These are phyloP conservation scores for Teunomyces lycoperdinae DNA, from an alignment of 805 yeast genomes.

Conservation along the genomic window DNA sequence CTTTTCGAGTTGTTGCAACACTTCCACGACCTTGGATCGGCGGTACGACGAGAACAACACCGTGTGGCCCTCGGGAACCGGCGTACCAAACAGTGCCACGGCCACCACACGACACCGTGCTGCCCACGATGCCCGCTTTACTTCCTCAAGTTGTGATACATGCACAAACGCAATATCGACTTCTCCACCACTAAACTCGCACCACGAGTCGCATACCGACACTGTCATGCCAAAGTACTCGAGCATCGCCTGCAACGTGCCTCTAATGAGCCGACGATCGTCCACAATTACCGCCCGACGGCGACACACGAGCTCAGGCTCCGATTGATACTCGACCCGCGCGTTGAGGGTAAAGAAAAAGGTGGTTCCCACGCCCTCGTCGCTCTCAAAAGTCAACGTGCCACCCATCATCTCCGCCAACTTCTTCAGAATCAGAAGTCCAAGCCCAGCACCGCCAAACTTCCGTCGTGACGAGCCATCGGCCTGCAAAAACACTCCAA, in stretches of 20 bases:
- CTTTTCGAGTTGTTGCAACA: not conserved
- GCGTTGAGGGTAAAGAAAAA: conserved; percentile 38
- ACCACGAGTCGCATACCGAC: conserved; percentile 14
- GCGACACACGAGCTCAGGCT: conserved; percentile 16
- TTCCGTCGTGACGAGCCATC: conserved; percentile 51
- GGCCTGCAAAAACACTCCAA: conserved; percentile 55
- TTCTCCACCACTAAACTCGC: conserved; percentile 11
- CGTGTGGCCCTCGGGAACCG: conserved; percentile 20
- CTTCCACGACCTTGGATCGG: conserved; percentile 19
- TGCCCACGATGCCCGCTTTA: not conserved
- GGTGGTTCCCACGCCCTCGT: conserved; percentile 46
- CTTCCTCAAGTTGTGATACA: conserved; percentile 4
- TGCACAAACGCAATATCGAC: conserved; percentile 22
- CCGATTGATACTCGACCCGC: conserved; percentile 23
- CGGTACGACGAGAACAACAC: conserved; percentile 29
- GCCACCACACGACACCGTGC: conserved; percentile 16
- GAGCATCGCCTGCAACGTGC: conserved; percentile 31
- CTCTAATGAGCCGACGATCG: conserved; percentile 25
- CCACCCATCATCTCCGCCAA: conserved; percentile 51
- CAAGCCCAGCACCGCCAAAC: conserved; percentile 54
- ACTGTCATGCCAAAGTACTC: conserved; percentile 34
- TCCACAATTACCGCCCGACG: conserved; percentile 30
- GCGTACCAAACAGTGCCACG: conserved; percentile 29
- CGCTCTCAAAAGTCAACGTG: conserved; percentile 41
- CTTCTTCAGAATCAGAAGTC: conserved; percentile 47